Evolutionary conservation across 2,329 filamentous ascomycete species (phyloP), one percentile per base, ranked within the genome.

Genomic region (Parascedosporium putredinis): DNA sequence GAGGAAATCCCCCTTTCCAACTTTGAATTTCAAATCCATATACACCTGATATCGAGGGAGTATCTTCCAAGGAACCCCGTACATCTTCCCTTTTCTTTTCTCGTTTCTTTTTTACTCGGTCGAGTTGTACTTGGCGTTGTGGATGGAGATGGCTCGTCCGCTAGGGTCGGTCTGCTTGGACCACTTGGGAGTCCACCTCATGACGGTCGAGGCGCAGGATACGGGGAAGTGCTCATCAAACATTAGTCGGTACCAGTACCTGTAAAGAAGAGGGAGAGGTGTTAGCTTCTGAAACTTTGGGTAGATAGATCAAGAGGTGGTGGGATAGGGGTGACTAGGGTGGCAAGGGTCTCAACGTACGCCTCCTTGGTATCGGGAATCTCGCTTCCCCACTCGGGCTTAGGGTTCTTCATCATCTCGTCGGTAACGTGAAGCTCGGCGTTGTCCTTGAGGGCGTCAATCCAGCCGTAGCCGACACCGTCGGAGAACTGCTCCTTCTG

Each of bases 401-500:
- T 96, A 55, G 93, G 91, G 79, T 94, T 91, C 77, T 90, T 89
- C 86, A 97, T 88, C 83, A 94, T 90, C 75, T 97, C 91, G 63
- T 98, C 91, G 16, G 87, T 95, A 50, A 98, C 85, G 51, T 93
- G 81, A 56, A 83, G 67, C 70, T 94, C 89, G 29, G 93, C 93
- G 62, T 85, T 87, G 69, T 97, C 93, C 78, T 96, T 97, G 60
- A 98, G 81, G 5, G 84, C 86, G 63, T 98, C 93, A 64, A 98
- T 98, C 93, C 93, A 98, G 55, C 93, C 90, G 72, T 98, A 98
- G 51, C 93, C 93, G 51, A 98, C 93, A 65, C 93, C 94, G 62
- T 98, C 94, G 52, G 86, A 94, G 75, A 98, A 98, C 72, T 98
- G 93, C 74, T 98, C 93, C 81, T 98, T 98, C 71, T 98, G 94